Evolutionary conservation across 2,329 filamentous ascomycete species (phyloP).

Genomic region (Elsinoe necatrix): DNA sequence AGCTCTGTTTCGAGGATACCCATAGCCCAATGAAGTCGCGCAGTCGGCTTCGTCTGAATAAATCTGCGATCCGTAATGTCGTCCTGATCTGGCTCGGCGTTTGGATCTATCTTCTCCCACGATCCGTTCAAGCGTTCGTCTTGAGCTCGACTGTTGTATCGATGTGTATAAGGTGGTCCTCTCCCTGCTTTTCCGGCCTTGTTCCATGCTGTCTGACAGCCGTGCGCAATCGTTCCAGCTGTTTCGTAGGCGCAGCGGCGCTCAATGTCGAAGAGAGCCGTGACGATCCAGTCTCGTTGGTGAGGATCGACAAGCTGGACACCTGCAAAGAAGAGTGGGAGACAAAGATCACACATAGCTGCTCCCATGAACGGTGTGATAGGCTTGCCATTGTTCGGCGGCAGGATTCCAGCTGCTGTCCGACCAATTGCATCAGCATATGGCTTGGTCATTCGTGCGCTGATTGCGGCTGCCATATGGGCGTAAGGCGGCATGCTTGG

Average conservation of each 20-base stretch:
- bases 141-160: constrained; percentile 22
- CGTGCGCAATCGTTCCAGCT: constrained; percentile 68
- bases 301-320: constrained; percentile 64
- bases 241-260: constrained; percentile 82
- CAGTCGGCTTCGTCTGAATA: constrained; percentile 53
- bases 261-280: constrained; percentile 64
- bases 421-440: constrained; percentile 27
- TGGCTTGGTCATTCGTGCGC: constrained; percentile 48
- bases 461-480: constrained; percentile 75
- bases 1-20: constrained; percentile 71
- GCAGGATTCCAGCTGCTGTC: constrained; percentile 52
- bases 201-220: constrained; percentile 78
- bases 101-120: constrained; percentile 25
- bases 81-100: constrained; percentile 21
- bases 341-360: constrained; percentile 71
- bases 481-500: constrained; percentile 86
- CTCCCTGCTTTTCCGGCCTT: constrained; percentile 63
- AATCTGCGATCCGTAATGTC: constrained; percentile 40
- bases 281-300: constrained; percentile 72
- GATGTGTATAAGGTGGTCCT: constrained; percentile 63
- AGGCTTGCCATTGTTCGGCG: constrained; percentile 41
- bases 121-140: constrained; percentile 28
- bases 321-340: constrained; percentile 79
- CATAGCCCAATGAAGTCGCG: constrained; percentile 65
- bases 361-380: constrained; percentile 72